Evolutionary conservation across 2,329 filamentous ascomycete genomes (phyloP), one percentile per base, ranked within the genome.

Genomic region (Xylaria sp.): DNA sequence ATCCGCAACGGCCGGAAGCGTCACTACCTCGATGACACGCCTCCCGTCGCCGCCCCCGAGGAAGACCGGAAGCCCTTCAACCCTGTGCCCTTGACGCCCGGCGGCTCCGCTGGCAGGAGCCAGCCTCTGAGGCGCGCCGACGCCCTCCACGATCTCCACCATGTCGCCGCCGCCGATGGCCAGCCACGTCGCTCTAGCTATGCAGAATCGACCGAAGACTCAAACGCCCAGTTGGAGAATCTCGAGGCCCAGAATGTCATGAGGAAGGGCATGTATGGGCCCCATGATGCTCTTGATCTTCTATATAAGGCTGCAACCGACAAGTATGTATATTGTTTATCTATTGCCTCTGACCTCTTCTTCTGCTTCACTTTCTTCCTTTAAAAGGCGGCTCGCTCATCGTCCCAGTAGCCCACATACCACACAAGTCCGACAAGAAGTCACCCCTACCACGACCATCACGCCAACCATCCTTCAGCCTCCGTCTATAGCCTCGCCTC

Each of bases 241-340:
- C 81, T 88, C 5, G 89, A 91, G 79, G 89, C 89, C 25, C 87
- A 88, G 76, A 84, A 84, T 9, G 87, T 91, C 66, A 90, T 91
- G 88, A 82, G 88, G 37, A 84, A 83, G 64, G 92, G 93, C 73
- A 90, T 98, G 53, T 97, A 94, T 79, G 94, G 94, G 42, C 94
- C 93, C 3, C 94, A 97, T 77, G 95, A 98, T 82, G 95, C 95
- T 27, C 85, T 98, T 57, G 94, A 97, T 79, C 85, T 98, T 66
- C 86, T 98, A 18, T 97, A 97, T 77, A 94, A 97, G 81, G 95
- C 94, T 23, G 94, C 89, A 35, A 91, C 88, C 48, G 87, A 90
- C 77, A 88, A 84, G 84, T 85, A 69, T 29, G 84, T 84, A 67
- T 25, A 32, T 37, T 8, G 42, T 50, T 29, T 21, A 13, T 23